These are phyloP conservation scores for Penicillium pancosmium DNA, from an alignment of 495 filamentous ascomycete species.

Conservation along the genomic window DNA sequence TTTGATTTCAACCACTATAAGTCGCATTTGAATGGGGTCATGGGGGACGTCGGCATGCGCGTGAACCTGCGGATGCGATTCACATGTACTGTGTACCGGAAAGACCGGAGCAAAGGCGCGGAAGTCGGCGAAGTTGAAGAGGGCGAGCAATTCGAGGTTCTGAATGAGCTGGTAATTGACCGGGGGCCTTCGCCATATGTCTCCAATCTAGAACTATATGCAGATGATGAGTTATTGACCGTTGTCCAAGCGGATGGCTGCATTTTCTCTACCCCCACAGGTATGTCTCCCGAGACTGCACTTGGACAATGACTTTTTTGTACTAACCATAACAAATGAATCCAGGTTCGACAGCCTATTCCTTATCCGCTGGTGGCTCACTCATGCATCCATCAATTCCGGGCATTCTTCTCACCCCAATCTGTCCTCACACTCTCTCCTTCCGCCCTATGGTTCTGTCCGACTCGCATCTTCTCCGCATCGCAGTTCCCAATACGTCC, in stretches of 20 bases:
- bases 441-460: conserved; percentile 99
- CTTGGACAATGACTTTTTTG: not conserved
- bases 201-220: conserved; percentile 93
- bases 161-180: conserved; percentile 98
- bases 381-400: conserved; percentile 97
- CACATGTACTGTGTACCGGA: conserved; percentile 88
- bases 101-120: conserved; percentile 48
- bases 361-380: conserved; percentile 90
- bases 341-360: conserved; percentile 87
- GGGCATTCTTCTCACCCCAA: conserved; percentile 94
- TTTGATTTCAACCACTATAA: conserved; percentile 88
- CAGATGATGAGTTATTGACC: conserved; percentile 88
- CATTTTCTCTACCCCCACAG: conserved; percentile 95
- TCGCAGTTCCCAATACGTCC: conserved; percentile 80
- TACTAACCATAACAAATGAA: not conserved
- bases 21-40: conserved; percentile 76
- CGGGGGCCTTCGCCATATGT: conserved; percentile 95
- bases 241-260: conserved; percentile 95
- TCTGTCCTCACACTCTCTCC: conserved; percentile 94
- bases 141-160: conserved; percentile 88
- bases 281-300: conserved; percentile 36
- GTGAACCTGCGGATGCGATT: conserved; percentile 97
- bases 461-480: conserved; percentile 85
- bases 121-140: conserved; percentile 61
- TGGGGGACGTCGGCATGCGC: conserved; percentile 91